Evolutionary conservation across 2,329 filamentous ascomycete species (phyloP), one percentile per base, ranked within the genome.

Genomic region (Aspergillus puulaauensis): DNA sequence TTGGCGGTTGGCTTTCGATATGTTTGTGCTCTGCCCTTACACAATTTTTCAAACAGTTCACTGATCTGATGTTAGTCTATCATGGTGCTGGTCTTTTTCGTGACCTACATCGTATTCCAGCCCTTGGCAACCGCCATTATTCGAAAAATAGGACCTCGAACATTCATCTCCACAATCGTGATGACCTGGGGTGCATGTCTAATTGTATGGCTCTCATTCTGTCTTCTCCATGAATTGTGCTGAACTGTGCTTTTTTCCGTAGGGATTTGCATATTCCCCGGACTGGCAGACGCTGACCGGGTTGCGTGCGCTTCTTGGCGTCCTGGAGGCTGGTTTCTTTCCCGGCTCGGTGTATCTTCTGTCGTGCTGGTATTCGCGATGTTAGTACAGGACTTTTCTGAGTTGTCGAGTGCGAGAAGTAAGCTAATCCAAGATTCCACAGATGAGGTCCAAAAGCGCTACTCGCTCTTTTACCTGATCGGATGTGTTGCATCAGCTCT

Each of bases 311-410:
- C 52, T 72, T 6, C 59, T 71, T 2, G 70, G 67, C 35, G 37
- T 67, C 12, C 39, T 71, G 15, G 69, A 72, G 55, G 40, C 71
- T 35, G 78, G 88, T 0, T 90, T 88, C 73, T 91, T 90, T 72
- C 87, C 88, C 0, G 83, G 84, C 51, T 87, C 83, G 48, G 86
- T 89, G 0, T 91, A 90, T 67, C 76, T 91, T 5, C 80, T 91
- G n/a, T 87, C 84, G 58, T 89, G 86, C 35, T 91, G 87, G 87
- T 90, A 89, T 67, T 87, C 86, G 0, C 64, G 73, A 58, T 73
- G 68, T 71, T 48, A 57, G 68, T 61, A 6, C 5, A 19, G 14
- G 6, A n/a, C 9, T 5, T 17, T 3, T 9, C n/a, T 39, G 33
- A 8, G 12, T 8, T 17, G 19, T 12, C 19, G 27, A 6, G 9